phyloP scores from a whole-genome alignment of 768 basidiomycete genomes.

The Suillus hirtellus region DNA sequence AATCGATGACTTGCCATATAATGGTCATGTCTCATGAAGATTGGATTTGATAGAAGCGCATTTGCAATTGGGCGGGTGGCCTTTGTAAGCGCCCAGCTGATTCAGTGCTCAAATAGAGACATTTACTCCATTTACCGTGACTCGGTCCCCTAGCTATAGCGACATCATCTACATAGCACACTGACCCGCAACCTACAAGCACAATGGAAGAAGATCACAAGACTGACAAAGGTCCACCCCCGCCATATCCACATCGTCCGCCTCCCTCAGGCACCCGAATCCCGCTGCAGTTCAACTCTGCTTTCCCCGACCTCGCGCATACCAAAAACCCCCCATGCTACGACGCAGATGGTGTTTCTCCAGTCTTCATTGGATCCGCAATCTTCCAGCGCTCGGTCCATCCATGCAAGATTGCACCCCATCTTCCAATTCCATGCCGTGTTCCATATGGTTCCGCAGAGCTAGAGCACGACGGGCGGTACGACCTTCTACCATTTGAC shows the following conservation, averaged over 20 bases:
- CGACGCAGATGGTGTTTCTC: conserved; percentile 58
- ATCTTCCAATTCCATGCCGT: conserved; percentile 49
- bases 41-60: too few species aligned
- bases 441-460: conserved; percentile 70
- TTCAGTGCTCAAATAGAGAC: not conserved
- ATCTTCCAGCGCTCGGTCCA: conserved; percentile 67
- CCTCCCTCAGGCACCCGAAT: conserved; percentile 72
- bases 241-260: conserved; percentile 18
- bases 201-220: conserved; percentile 1
- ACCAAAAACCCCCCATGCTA: conserved; percentile 52
- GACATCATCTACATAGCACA: not conserved
- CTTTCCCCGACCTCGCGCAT: conserved; percentile 40
- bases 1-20: too few species aligned
- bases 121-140: too few species aligned
- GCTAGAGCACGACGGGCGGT: conserved; percentile 61
- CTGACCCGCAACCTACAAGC: not conserved
- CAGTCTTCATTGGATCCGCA: conserved; percentile 75
- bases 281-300: conserved; percentile 44
- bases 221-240: not conserved
- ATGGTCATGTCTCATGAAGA: too few species aligned
- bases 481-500: conserved; percentile 73
- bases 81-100: conserved; percentile 9
- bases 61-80: too few species aligned
- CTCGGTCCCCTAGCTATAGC: too few species aligned
- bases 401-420: conserved; percentile 77